phyloP scores from a whole-genome alignment of 768 basidiomycete species.

The Dioszegia crocea region DNA sequence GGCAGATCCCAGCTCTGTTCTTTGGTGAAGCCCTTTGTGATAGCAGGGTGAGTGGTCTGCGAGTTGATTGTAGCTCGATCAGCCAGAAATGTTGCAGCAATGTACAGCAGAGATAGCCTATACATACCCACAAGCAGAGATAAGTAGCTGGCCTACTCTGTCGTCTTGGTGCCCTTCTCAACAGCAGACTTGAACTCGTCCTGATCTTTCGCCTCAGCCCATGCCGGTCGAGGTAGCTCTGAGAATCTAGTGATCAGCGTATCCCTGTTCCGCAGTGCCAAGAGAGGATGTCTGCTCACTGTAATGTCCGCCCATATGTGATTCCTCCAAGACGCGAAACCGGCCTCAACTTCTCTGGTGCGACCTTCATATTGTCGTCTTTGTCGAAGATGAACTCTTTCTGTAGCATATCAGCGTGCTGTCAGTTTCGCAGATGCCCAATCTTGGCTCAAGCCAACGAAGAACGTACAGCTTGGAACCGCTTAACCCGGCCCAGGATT shows the following conservation, averaged over 20 bases:
- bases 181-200: constrained; percentile 19
- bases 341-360: constrained; percentile 41
- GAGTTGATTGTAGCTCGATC: no score
- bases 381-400: constrained; percentile 40
- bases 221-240: constrained; percentile 52
- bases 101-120: no score
- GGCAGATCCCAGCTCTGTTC: no score
- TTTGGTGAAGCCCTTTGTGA: no score
- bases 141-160: background rate
- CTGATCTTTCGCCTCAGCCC: constrained; percentile 51
- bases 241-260: constrained; percentile 17
- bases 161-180: background rate
- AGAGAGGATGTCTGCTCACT: constrained; percentile 25
- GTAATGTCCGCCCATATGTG: constrained; percentile 26
- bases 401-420: constrained; percentile 11
- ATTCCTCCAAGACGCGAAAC: constrained; percentile 57
- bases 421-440: no score
- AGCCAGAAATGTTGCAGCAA: no score
- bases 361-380: constrained; percentile 29
- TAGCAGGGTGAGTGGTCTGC: no score
- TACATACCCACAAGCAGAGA: no score
- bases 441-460: no score
- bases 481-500: constrained; percentile 46
- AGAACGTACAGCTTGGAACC: constrained; percentile 45
- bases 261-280: no score